Percentiles rank a stretch among this genome's conserved stretches.
These are phyloP conservation scores for Bryopsis sp. DNA, from an alignment of 139 green algal genomes.

Conservation along the genomic window DNA sequence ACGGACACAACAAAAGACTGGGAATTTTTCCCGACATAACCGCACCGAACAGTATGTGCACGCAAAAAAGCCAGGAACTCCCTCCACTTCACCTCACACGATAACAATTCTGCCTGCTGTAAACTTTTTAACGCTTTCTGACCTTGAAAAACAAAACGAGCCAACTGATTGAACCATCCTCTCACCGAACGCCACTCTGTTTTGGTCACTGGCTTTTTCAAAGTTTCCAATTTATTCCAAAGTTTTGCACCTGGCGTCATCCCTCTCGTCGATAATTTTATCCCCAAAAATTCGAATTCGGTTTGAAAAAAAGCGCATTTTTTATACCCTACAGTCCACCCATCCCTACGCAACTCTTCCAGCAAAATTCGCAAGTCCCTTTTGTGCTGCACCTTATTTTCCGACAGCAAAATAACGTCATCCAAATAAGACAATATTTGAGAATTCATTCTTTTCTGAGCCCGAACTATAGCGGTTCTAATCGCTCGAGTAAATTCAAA, in stretches of 20 bases:
- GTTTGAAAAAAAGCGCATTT: background rate
- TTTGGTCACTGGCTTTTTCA: background rate
- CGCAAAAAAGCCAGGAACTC: background rate
- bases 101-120: background rate
- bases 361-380: background rate
- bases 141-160: background rate
- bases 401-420: background rate
- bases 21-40: background rate
- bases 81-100: background rate
- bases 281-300: background rate
- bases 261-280: background rate
- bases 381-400: background rate
- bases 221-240: background rate
- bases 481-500: background rate
- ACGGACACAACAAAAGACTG: background rate
- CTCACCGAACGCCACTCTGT: background rate
- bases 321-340: background rate
- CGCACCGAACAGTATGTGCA: background rate
- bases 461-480: background rate
- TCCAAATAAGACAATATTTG: constrained; percentile 1
- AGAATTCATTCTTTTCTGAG: background rate
- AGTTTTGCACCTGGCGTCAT: background rate
- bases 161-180: background rate
- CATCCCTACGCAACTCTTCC: background rate
- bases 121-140: background rate